A percentile compares a stretch with the other conserved stretches of the same genome.
phyloP scores from a whole-genome alignment of 2,329 filamentous ascomycete species.

The Chaetomiaceae sp. region DNA sequence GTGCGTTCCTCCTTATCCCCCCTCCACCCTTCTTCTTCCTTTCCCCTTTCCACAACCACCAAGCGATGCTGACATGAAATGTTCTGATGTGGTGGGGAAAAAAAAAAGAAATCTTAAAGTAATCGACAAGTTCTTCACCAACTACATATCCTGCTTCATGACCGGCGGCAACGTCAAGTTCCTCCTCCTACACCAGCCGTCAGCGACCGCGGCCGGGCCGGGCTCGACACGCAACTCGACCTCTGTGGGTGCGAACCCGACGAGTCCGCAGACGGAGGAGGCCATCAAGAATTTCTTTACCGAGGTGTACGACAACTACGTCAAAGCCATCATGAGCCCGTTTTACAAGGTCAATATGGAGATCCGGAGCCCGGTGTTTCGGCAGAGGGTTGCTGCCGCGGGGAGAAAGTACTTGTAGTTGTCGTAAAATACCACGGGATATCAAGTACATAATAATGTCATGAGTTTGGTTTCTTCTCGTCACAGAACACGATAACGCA shows the following conservation, averaged over 20 bases:
- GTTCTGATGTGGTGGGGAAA: not conserved
- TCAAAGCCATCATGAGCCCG: slow-evolving; percentile 95
- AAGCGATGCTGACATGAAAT: not conserved
- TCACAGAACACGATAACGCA: too few species aligned
- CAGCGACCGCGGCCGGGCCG: slow-evolving; percentile 34
- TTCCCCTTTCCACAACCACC: slow-evolving; percentile 9
- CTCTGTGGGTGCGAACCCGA: slow-evolving; percentile 79
- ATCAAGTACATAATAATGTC: not conserved
- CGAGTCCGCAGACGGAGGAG: slow-evolving; percentile 86
- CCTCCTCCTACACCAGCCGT: slow-evolving; percentile 84
- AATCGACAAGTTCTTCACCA: slow-evolving; percentile 94
- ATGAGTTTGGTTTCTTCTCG: not conserved
- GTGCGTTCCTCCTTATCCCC: slow-evolving; percentile 45
- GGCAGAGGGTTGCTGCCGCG: slow-evolving; percentile 74
- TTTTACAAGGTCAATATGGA: slow-evolving; percentile 87
- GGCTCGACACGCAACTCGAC: slow-evolving; percentile 54
- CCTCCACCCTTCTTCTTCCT: not conserved
- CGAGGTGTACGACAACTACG: slow-evolving; percentile 94
- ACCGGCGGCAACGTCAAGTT: slow-evolving; percentile 92
- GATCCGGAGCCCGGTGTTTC: slow-evolving; percentile 82
- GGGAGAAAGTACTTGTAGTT: slow-evolving; percentile 84
- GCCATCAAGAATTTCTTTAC: slow-evolving; percentile 91
- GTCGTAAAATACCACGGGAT: not conserved
- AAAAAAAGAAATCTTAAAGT: slow-evolving; percentile 86
- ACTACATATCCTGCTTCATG: slow-evolving; percentile 91